Base-by-base conservation (phyloP, 352 stramenopile species). In the Pythium phragmitis region DNA sequence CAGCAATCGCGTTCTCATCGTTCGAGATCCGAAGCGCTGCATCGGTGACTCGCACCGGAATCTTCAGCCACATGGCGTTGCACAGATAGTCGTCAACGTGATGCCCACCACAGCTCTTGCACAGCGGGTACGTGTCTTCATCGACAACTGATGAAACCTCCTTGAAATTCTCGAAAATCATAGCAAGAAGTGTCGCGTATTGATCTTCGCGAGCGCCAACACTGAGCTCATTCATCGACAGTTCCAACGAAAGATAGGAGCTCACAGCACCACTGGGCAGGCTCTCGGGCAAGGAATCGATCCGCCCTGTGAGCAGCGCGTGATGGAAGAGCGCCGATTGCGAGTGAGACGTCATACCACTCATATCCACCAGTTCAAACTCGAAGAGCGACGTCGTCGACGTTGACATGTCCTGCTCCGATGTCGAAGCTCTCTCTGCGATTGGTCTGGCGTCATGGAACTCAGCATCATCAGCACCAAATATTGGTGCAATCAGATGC, bases 111-210 rank as follows among this genome's bases (percentile, higher is more conserved):
- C 87, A 96, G 6, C 13, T 69, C 12, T 60, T 46, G 51, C 87
- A 96, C 1, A 89, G 17, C 8, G 85, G 80, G 67, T 87, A 96
- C 0, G 82, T 90, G 36, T 96, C 83, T 79, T 94, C 87, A 36
- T 85, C 70, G 1, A 96, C 82, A 51, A 88, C 74, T 21, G 70
- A 80, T 2, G 82, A 89, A 8, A 85, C 69, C 68, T 96, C 87
- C 42, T 87, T 83, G 69, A 96, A 93, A 47, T 96, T 96, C 50
- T 96, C 87, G 53, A 88, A 94, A 28, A 94, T 91, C 53, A 89
- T 79, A n/a, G 82, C 85, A 34, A 94, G 64, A 9, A 94, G 67
- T 7, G 75, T 87, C 16, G 57, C 72, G 60, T 94, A 96, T 61
- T 94, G 84, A 30, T 89, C 74, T 17, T 71, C 63, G 0, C 62